A percentile compares a stretch with the other conserved stretches of the same genome.
phyloP scores from a whole-genome alignment of 2,329 filamentous ascomycete species.

The Ophiocordyceps camponoti-saundersi region DNA sequence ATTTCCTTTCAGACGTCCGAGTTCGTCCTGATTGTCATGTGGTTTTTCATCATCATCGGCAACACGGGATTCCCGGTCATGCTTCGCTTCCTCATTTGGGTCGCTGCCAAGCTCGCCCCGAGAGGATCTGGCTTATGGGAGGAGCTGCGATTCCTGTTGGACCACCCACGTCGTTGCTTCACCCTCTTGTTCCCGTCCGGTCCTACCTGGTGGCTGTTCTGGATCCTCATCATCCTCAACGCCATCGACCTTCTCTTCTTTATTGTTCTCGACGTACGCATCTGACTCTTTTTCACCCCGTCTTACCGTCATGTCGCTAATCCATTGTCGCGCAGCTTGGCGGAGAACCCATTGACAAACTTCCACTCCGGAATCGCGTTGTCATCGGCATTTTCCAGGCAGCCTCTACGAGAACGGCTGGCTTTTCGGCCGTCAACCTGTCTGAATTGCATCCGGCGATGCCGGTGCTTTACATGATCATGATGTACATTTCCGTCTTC shows the following conservation, averaged over 20 bases:
- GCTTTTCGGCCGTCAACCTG: slow-evolving; percentile 70
- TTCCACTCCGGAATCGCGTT: slow-evolving; percentile 60
- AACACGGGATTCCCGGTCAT: slow-evolving; percentile 94
- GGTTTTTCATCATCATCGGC: slow-evolving; percentile 81
- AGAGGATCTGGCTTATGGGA: slow-evolving; percentile 61
- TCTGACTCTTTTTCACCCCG: neutral
- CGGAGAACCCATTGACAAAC: slow-evolving; percentile 45
- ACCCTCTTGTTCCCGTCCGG: slow-evolving; percentile 80
- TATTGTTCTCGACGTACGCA: slow-evolving; percentile 69
- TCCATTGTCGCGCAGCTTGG: slow-evolving; percentile 37
- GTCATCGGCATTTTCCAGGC: slow-evolving; percentile 85
- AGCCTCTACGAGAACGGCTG: slow-evolving; percentile 74
- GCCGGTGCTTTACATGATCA: slow-evolving; percentile 86
- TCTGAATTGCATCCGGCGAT: slow-evolving; percentile 71
- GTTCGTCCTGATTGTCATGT: slow-evolving; percentile 59
- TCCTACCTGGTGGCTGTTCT: slow-evolving; percentile 93
- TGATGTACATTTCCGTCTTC: slow-evolving; percentile 99
- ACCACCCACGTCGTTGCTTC: slow-evolving; percentile 91
- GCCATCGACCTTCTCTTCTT: slow-evolving; percentile 78
- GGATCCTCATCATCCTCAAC: slow-evolving; percentile 68
- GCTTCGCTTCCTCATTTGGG: slow-evolving; percentile 86
- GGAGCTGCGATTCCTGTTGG: slow-evolving; percentile 75
- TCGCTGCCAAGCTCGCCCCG: slow-evolving; percentile 49
- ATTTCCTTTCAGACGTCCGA: slow-evolving; percentile 65
- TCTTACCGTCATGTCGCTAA: neutral